Base-by-base conservation (phyloP, 208 protist species). In the Leishmania mexicana region DNA sequence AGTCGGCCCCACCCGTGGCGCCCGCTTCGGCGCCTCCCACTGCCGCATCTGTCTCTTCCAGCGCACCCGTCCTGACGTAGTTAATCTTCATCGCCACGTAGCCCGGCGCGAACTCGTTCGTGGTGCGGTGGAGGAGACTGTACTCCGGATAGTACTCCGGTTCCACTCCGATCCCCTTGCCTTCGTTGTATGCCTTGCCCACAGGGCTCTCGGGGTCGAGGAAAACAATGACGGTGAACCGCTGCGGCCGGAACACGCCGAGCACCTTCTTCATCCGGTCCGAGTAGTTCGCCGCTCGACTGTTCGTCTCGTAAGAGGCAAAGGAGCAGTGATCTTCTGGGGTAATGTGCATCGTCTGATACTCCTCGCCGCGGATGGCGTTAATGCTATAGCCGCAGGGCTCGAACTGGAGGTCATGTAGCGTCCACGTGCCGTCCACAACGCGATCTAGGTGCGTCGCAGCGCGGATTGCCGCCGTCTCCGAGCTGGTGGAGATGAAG, bases 381-480 rank as follows among this genome's bases (percentile, higher is more conserved):
- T 99, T 99, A 68, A 98, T 92, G 82, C 95, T 98, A 80, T 99
- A 99, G 62, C 98, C 98, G 84, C 98, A 99, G 19, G 98, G 98
- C 73, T 97, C 94, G 85, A 98, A 99, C 77, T 97, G 88, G 51
- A 98, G 87, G 75, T 96, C 94, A 80, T 99, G 95, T 80, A 99
- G 78, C 28, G 75, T 81, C 94, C 94, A 97, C 7, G 84, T 85
- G 71, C 88, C 90, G 62, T 96, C 94, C 35, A 96, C 81, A 6
- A 99, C 88, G 7, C 75, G 64, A 71, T 92, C 85, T 13, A 98
- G 88, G 51, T 90, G 83, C n/a, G 93, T 97, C 11, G 84, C 86
- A 7, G 70, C 28, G 28, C 94, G 91, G 49, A 98, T 96, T 13
- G 83, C 87, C 1, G 89, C 91, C 42, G 94, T 98, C 81, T 93